phyloP scores from a whole-genome alignment of 2,329 filamentous ascomycete genomes.

The Zymoseptoria tritici region DNA sequence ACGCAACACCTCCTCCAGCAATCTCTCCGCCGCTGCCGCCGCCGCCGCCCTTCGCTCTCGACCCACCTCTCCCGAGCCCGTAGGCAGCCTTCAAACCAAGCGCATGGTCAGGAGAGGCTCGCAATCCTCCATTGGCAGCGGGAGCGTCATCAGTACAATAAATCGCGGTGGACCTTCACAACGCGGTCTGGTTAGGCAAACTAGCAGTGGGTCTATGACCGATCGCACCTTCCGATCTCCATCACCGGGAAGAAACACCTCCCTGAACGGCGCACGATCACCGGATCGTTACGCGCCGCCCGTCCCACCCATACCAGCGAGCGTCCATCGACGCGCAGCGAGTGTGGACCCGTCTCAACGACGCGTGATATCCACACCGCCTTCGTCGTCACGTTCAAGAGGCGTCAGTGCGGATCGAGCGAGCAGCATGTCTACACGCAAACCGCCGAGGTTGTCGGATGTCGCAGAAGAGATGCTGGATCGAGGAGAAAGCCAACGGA shows the following conservation, averaged over 20 bases:
- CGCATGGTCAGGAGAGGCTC: slow-evolving; percentile 70
- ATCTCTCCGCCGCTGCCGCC: slow-evolving; percentile 76
- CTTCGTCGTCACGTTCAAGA: slow-evolving; percentile 31
- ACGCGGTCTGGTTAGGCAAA: slow-evolving; percentile 52
- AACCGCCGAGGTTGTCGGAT: slow-evolving; percentile 32
- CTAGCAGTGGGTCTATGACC: slow-evolving; percentile 75
- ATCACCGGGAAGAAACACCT: slow-evolving; percentile 46
- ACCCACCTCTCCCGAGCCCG: slow-evolving; percentile 68
- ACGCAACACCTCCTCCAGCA: slow-evolving; percentile 54
- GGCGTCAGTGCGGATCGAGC: slow-evolving; percentile 25
- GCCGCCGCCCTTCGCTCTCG: slow-evolving; percentile 75
- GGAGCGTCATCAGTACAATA: slow-evolving; percentile 26
- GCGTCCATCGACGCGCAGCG: slow-evolving; percentile 35
- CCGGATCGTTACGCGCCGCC: slow-evolving; percentile 51
- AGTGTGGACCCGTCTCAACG: slow-evolving; percentile 44
- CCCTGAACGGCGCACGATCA: slow-evolving; percentile 19
- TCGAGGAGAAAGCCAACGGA: slow-evolving; percentile 34
- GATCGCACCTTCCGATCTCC: slow-evolving; percentile 79
- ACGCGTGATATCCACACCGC: slow-evolving; percentile 39
- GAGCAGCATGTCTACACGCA: slow-evolving; percentile 11
- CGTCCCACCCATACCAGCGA: slow-evolving; percentile 59
- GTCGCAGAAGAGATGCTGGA: slow-evolving; percentile 34
- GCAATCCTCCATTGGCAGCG: slow-evolving; percentile 56
- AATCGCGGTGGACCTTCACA: slow-evolving; percentile 28
- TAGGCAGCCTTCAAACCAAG: slow-evolving; percentile 80